Evolutionary conservation across 2,329 filamentous ascomycete genomes (phyloP).

Genomic region (Tolypocladium album): DNA sequence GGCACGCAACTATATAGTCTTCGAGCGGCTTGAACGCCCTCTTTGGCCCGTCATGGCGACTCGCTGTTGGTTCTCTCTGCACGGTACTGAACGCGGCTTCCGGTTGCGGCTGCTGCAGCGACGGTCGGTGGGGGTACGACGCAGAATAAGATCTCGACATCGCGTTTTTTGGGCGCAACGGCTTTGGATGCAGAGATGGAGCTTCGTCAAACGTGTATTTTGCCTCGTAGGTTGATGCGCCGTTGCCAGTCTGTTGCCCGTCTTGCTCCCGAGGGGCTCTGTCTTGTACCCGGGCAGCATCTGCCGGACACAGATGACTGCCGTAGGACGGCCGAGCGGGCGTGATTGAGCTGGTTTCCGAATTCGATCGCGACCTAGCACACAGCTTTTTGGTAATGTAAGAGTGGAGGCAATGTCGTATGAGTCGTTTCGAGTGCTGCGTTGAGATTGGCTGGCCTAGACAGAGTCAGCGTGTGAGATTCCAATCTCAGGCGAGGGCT

Average conservation of each 20-base stretch:
- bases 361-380: background rate
- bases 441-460: slow-evolving; percentile 20
- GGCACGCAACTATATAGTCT: slow-evolving; percentile 61
- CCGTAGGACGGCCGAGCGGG: slow-evolving; percentile 1
- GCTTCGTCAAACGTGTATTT: slow-evolving; percentile 26
- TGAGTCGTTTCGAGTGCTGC: slow-evolving; percentile 21
- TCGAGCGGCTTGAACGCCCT: slow-evolving; percentile 66
- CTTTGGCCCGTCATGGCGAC: slow-evolving; percentile 29
- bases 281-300: background rate
- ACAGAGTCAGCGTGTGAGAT: background rate
- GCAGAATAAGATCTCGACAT: slow-evolving; percentile 30
- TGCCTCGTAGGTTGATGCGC: background rate
- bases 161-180: slow-evolving; percentile 11
- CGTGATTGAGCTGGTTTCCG: slow-evolving; percentile 3
- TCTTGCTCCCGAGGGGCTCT: background rate
- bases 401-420: slow-evolving; percentile 21
- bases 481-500: background rate
- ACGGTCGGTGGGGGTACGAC: slow-evolving; percentile 29
- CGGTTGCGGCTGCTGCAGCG: slow-evolving; percentile 8
- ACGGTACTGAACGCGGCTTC: slow-evolving; percentile 7
- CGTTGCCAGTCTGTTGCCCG: background rate
- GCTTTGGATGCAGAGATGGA: slow-evolving; percentile 23
- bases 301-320: slow-evolving; percentile 3
- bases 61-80: slow-evolving; percentile 8
- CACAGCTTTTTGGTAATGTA: slow-evolving; percentile 17